Evolutionary conservation across 2,329 filamentous ascomycete genomes (phyloP), one percentile per base, ranked within the genome.

Genomic region (Trichoderma koningiopsis): DNA sequence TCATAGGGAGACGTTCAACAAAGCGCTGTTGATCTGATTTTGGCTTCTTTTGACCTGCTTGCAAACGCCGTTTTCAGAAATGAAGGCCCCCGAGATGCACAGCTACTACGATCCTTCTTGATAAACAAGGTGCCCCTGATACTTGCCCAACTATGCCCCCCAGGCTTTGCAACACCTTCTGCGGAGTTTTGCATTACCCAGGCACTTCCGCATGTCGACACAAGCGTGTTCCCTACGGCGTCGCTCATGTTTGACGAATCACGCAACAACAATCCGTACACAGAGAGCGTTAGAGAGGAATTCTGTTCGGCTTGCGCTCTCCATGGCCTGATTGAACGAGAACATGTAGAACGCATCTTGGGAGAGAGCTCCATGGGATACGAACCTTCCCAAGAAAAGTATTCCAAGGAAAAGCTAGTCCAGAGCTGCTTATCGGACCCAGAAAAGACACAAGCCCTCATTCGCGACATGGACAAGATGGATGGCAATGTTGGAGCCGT

Each of bases 241-340:
- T 87, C 86, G 2, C 82, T 83, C 58, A 87, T 89, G 84, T 88
- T 88, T 73, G 84, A 87, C 68, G 85, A 86, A 66, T 83, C 82
- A 27, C 91, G 81, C 83, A 86, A 82, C 70, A 85, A 83, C 70
- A 87, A 85, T 69, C 84, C 84, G 0, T 86, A 87, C 68, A 88
- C 87, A 0, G 86, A 89, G 69, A 87, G 84, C 53, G 86, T 88
- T 11, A 82, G 87, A 19, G 86, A 88, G 70, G 87, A 97, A 71
- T 98, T 98, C 73, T 87, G 97, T 52, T 96, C 96, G 72, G 90
- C 95, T 0, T 99, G 96, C 77, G 93, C 92, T 67, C 85, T 97
- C 49, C 94, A 98, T 78, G 89, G 90, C 0, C 83, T 99, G n/a
- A 89, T 98, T 29, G 88, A 90, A 0, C 89, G 94, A 72, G 85